Conservation (phyloP, 169 alveolate genomes). For the Plasmodium ovale region DNA sequence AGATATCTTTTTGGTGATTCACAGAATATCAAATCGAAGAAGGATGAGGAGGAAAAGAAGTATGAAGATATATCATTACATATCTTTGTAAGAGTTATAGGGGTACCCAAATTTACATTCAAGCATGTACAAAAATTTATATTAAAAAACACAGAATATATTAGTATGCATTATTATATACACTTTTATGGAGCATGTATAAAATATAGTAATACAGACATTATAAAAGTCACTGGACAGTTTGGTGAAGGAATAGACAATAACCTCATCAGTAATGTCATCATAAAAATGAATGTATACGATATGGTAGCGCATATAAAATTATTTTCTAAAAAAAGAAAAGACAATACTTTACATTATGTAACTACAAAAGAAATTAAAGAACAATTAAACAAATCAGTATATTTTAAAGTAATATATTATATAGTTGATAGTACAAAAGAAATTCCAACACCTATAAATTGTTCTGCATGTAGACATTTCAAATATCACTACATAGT, state of each 20-base stretch:
- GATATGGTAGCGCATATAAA: constrained; percentile 57
- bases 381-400: constrained; percentile 12
- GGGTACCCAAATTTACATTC: constrained; percentile 17
- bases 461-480: constrained; percentile 49
- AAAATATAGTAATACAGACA: constrained; percentile 33
- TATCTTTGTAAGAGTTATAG: constrained; percentile 39
- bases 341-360: constrained; percentile 1
- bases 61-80: constrained; percentile 73
- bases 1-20: constrained; percentile 41
- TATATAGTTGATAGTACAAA: constrained; percentile 40
- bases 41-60: constrained; percentile 35
- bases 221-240: constrained; percentile 36
- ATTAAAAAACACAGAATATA: constrained; percentile 16
- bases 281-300: constrained; percentile 30
- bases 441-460: constrained; percentile 12
- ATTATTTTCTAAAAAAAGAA: constrained; percentile 20
- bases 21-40: background rate
- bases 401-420: constrained; percentile 34
- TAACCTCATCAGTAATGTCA: constrained; percentile 33
- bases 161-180: constrained; percentile 17
- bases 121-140: constrained; percentile 30
- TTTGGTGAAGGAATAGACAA: constrained; percentile 68
- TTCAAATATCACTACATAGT: constrained; percentile 49
- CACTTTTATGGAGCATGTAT: constrained; percentile 67
- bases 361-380: constrained; percentile 30